Base-by-base conservation (phyloP, 805 yeast species). In the Candida germanica region DNA sequence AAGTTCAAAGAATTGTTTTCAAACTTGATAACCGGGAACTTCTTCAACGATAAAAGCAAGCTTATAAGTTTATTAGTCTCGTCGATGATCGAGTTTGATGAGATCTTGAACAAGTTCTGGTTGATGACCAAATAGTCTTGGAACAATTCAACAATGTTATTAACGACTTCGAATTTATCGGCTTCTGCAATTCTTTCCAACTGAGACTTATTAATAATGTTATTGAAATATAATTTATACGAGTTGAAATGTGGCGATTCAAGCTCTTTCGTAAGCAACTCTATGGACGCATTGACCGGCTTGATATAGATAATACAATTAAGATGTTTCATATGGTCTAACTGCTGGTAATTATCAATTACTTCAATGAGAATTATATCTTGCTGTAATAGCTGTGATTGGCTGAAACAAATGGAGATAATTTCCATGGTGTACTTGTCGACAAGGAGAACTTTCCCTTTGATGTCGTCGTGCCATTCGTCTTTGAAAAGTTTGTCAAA, bases 391-490 rank as follows among this genome's bases (percentile, higher is more conserved):
- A 93, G 69, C 38, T 80, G 84, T 3, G 94, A 81, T 56, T 93
- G 98, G 2, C 96, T 84, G 19, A 94, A 77, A 48, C 84, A 79
- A 75, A 93, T 71, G n/a, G 97, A 87, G 15, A 93, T 76, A 16
- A 88, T 79, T 0, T 88, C 72, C 5, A 94, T 85, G 48, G 98
- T 91, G 45, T 71, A 70, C 33, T 74, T 66, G 54, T 93, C 98
- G 38, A 93, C 71, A 26, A 93, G 67, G 24, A 93, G 67, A 19
- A 89, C 95, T 46, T 40, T 40, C 4, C 44, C 42, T 24, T 31
- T 44, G 26, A 35, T 31, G 14, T 34, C 44, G 12, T 25, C 34
- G 8, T 15, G 10, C 38, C 39, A 33, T 10, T 44, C 45, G 6
- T 46, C 36, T 24, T 36, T 44, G 31, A 61, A 61, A 14, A 63